phyloP scores from a whole-genome alignment of 805 yeast species.

The Pichia occidentalis region DNA sequence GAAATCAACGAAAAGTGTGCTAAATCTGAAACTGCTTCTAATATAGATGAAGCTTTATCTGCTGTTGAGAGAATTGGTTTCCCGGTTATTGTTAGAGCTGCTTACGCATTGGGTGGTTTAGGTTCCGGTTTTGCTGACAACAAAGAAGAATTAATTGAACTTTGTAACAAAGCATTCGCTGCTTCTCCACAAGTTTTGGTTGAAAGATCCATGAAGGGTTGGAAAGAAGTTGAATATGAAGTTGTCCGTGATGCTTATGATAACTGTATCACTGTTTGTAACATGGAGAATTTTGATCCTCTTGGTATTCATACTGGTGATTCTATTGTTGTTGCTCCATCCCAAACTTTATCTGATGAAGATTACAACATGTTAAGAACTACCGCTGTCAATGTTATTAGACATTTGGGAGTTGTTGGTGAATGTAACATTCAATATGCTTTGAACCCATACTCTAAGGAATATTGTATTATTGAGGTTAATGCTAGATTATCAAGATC shows the following conservation, averaged over 20 bases:
- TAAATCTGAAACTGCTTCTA: constrained; percentile 76
- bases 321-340: constrained; percentile 97
- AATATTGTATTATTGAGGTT: constrained; percentile 95
- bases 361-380: constrained; percentile 97
- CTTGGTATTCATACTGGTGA: constrained; percentile 99
- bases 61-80: constrained; percentile 86
- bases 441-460: constrained; percentile 85
- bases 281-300: constrained; percentile 98
- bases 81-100: constrained; percentile 97
- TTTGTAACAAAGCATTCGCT: constrained; percentile 90
- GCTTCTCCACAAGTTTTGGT: constrained; percentile 93
- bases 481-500: constrained; percentile 97
- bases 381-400: constrained; percentile 93
- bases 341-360: constrained; percentile 93
- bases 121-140: constrained; percentile 97
- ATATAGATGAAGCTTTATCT: constrained; percentile 70
- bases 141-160: constrained; percentile 70
- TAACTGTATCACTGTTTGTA: constrained; percentile 98
- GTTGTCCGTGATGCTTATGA: constrained; percentile 97
- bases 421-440: constrained; percentile 99
- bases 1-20: constrained; percentile 96
- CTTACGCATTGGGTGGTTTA: constrained; percentile 94
- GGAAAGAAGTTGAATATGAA: constrained; percentile 98
- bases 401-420: constrained; percentile 98
- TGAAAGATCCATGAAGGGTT: constrained; percentile 96